Base-by-base conservation (phyloP, 805 yeast genomes). In the Kodamaea lidongshanica region DNA sequence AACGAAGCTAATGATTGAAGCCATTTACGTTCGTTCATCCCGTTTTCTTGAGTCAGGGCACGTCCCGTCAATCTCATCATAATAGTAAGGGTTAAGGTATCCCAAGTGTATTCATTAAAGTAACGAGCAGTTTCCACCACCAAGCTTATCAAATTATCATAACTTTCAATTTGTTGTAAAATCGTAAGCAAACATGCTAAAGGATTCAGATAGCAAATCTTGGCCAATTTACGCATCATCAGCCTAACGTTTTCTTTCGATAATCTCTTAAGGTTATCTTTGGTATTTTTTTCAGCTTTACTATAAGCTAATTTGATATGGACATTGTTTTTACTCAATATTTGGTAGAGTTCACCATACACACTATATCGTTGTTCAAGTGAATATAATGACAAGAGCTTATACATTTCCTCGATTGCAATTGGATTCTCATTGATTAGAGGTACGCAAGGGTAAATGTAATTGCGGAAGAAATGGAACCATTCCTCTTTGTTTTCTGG, bases 161-260 rank as follows among this genome's bases (percentile, higher is more conserved):
- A 89, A 59, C 92, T 85, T 54, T 89, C 97, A 40, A 89, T 75
- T 48, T 86, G 96, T 26, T 75, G 74, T 7, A 88, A 65, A 26
- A 84, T 68, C 0, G 83, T 78, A 13, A 72, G 58, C 25, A 88
- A 72, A 9, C 87, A 74, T 2, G 94, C 80, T 12, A 87, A 50
- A 2, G 97, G 96, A 50, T 85, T 85, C 1, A 81, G 58, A 36
- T 74, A 77, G 12, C 87, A 71, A 8, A 85, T 65, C 40, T 78
- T 77, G 0, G 94, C 80, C 14, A 89, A 58, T 26, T 74, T 65
- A 38, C 87, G 67, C 72, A 80, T 79, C 72, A 83, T 79, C 13
- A 74, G 72, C 15, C 69, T 64, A 2, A 82, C 78, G 38, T 84
- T 87, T 38, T 84, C 88, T 26, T 79, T 79, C 12, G 95, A 84